Evolutionary conservation across 176 grass and related monocot species (phyloP), one percentile per base, ranked within the genome.

Genomic region (Carex myosuroides): DNA sequence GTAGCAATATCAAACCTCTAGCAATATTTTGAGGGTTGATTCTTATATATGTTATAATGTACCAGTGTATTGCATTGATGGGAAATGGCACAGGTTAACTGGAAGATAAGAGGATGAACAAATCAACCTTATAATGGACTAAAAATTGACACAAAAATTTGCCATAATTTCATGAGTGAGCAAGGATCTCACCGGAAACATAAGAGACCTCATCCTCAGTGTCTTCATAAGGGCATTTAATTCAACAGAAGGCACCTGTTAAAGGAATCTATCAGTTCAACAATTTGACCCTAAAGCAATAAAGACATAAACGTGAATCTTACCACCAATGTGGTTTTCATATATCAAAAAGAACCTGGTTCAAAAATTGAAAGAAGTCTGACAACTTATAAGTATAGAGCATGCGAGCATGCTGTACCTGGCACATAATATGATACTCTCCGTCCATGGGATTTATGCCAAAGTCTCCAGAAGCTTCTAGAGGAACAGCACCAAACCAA

Each of bases 351-450:
- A n/a, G n/a, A 81, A 79, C 0, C 56, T 60, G 14, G 33, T 58
- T 58, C 14, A 81, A 81, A 35, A 61, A 37, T 81, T 42, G 17
- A 29, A 81, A 37, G 14, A 59, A 35, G 14, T 81, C n/a, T 61
- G 18, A 80, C 78, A 60, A 42, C 56, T 41, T 12, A 3, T 11
- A 11, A 16, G 55, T 70, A 66, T 18, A 53, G 29, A 14, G 26
- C 44, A 10, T 48, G 13, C 22, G 35, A 58, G 18, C 46, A 33
- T 66, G 39, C 55, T 37, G 80, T 89, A 98, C 96, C 91, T 98
- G 96, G 75, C 92, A 98, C 96, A 98, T 95, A 73, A 98, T 87
- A 92, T 98, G 96, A 87, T 94, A 98, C 83, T 98, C 93, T 88
- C 96, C 96, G 46, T 98, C 88, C 70, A 91, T 88, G 69, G 96